A percentile compares a stretch with the other conserved stretches of the same genome.
Conservation (phyloP, 2,329 filamentous ascomycete species). For the Paracoccidioides lutzii region DNA sequence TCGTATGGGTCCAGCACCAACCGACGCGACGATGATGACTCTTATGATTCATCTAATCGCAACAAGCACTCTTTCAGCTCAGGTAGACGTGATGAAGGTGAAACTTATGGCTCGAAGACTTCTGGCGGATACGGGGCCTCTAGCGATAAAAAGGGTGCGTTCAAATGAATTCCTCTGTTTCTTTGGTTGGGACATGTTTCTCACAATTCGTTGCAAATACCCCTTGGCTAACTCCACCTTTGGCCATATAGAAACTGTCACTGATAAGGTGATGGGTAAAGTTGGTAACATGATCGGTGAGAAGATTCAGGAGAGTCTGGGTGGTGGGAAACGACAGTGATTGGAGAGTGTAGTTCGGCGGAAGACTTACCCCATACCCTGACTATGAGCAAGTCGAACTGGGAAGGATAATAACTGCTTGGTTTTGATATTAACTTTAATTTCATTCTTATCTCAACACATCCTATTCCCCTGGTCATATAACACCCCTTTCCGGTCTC, state of each 20-base stretch:
- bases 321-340: background rate
- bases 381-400: background rate
- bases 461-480: no score
- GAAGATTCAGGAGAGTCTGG: background rate
- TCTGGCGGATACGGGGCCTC: background rate
- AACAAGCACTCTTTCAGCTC: background rate
- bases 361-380: background rate
- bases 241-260: background rate
- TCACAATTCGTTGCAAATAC: background rate
- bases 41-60: background rate
- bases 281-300: slow-evolving; percentile 1
- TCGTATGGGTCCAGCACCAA: background rate
- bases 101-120: background rate
- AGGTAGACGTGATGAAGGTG: background rate
- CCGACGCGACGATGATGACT: background rate
- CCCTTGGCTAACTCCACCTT: background rate
- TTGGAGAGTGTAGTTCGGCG: background rate
- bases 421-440: no score
- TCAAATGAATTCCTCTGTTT: background rate
- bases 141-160: background rate
- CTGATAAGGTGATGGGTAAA: slow-evolving; percentile 1
- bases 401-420: no score
- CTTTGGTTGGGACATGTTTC: background rate
- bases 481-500: no score
- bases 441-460: no score